Evolutionary conservation across 2,329 filamentous ascomycete species (phyloP), one percentile per base, ranked within the genome.

Genomic region (Paraphaeosphaeria sporulosa): DNA sequence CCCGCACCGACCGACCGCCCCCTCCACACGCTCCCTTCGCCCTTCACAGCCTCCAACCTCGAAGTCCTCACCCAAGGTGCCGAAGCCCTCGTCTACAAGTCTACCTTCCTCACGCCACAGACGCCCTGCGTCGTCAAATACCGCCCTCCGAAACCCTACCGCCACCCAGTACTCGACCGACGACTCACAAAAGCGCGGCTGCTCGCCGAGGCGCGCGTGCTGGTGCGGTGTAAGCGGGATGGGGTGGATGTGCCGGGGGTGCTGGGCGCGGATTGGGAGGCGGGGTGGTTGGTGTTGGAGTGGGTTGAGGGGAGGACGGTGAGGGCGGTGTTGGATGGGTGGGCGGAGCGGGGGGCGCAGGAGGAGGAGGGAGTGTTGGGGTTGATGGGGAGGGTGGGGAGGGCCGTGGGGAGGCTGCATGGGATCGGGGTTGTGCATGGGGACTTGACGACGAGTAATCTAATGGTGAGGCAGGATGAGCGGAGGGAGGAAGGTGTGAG

Each of bases 381-480:
- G 4, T 79, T 97, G 62, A 88, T 97, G 86, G 80, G 83, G 49
- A 83, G 86, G 64, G 88, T 97, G 61, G 94, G 92, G 0, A 73
- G 76, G 5, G 88, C 89, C 2, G 86, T 97, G 17, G 93, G 91
- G 8, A 84, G 78, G 57, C 82, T 99, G 82, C 95, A 99, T 82
- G 86, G 85, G 57, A 85, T 88, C n/a, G 94, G 94, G 17, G 87
- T 98, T 58, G 89, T 97, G 60, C 95, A 99, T 81, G 95, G 95
- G 43, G 95, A 99, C 81, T 80, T 99, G 80, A 99, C 95, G 62
- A 99, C 94, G 64, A 97, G 94, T 80, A 99, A 99, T 79, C 85
- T 99, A 81, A 97, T 99, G 90, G 76, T 98, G 67, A 64, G 65
- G 10, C 30, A 58, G 15, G 7, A 15, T 21, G 40, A 25, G 19